Conservation (phyloP, 139 green algal species). For the Chlamydomonas sphaeroides region DNA sequence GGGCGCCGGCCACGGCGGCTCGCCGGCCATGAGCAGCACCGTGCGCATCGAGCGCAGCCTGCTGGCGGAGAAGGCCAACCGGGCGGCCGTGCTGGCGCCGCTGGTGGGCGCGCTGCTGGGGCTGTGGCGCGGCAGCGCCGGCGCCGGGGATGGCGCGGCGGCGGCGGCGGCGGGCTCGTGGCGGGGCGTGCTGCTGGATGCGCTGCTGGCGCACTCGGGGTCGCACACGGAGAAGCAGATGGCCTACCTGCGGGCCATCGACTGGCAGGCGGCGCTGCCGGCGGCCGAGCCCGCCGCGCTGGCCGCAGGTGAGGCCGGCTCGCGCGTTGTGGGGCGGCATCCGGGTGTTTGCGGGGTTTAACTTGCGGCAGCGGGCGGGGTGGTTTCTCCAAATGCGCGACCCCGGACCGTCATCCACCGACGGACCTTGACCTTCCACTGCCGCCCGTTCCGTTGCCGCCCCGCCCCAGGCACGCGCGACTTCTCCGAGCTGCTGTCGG, state of each 20-base stretch:
- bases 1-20: background rate
- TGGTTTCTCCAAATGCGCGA: too few species aligned
- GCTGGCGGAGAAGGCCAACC: slow-evolving; percentile 51
- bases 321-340: background rate
- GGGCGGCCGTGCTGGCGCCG: slow-evolving; percentile 60
- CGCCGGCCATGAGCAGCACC: slow-evolving; percentile 21
- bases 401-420: too few species aligned
- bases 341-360: background rate
- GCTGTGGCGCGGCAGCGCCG: slow-evolving; percentile 34
- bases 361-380: too few species aligned
- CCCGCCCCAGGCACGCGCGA: background rate
- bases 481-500: slow-evolving; percentile 4
- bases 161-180: background rate
- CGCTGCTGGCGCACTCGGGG: slow-evolving; percentile 24
- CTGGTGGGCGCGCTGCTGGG: slow-evolving; percentile 68
- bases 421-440: too few species aligned
- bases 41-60: slow-evolving; percentile 15
- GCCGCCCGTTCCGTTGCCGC: too few species aligned
- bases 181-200: slow-evolving; percentile 31
- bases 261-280: slow-evolving; percentile 45
- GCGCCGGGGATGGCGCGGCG: background rate
- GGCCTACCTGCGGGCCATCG: slow-evolving; percentile 26
- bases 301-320: slow-evolving; percentile 16
- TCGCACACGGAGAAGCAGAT: slow-evolving; percentile 20
- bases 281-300: background rate